phyloP scores from a whole-genome alignment of 768 basidiomycete species.

The Neoboletus subvelutipes region DNA sequence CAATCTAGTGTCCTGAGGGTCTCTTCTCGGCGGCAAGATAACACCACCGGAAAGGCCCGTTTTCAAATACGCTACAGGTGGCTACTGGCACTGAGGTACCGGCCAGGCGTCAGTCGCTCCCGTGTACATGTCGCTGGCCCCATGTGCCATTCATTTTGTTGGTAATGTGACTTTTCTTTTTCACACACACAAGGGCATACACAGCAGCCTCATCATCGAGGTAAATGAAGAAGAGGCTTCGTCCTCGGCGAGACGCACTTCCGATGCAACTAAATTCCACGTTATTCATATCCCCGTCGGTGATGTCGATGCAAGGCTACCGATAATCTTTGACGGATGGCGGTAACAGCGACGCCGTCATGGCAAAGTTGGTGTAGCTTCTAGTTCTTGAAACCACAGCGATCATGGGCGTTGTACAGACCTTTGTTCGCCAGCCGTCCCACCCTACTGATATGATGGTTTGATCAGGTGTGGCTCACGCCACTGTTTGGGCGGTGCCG shows the following conservation, averaged over 20 bases:
- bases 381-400: slow-evolving; percentile 3
- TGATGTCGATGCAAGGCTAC: slow-evolving; percentile 3
- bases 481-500: slow-evolving; percentile 11
- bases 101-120: slow-evolving; percentile 24
- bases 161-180: slow-evolving; percentile 4
- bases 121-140: slow-evolving; percentile 12
- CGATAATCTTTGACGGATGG: background rate
- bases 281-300: slow-evolving; percentile 11
- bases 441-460: background rate
- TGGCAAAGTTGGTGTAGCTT: slow-evolving; percentile 8
- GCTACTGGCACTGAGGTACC: background rate
- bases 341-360: slow-evolving; percentile 7
- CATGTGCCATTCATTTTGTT: slow-evolving; percentile 25
- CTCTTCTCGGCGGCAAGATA: slow-evolving; percentile 18
- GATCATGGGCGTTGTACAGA: slow-evolving; percentile 13
- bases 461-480: background rate
- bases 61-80: slow-evolving; percentile 20
- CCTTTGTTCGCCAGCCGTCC: background rate
- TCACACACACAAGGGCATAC: background rate
- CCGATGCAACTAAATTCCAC: slow-evolving; percentile 14
- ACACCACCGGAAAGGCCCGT: slow-evolving; percentile 16
- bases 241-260: slow-evolving; percentile 13
- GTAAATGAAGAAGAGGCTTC: slow-evolving; percentile 10
- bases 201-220: background rate
- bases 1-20: slow-evolving; percentile 7